phyloP scores from a whole-genome alignment of 164 flowering plant species.

The Liquidambar formosana region DNA sequence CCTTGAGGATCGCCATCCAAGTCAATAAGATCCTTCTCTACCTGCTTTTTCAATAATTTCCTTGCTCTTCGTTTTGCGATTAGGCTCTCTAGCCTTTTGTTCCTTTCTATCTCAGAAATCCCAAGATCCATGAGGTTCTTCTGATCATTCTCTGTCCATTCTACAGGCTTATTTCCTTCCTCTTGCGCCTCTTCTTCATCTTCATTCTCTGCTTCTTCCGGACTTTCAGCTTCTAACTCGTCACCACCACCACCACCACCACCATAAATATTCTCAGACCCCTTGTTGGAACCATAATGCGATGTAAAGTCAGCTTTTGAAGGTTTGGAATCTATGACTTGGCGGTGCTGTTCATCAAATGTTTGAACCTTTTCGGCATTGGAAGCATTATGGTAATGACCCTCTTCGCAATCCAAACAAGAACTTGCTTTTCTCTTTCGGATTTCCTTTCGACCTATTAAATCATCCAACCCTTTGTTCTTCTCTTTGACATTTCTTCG shows the following conservation, averaged over 20 bases:
- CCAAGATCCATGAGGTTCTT: constrained; percentile 67
- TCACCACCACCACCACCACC: not conserved
- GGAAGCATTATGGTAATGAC: not conserved
- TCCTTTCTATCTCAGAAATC: constrained; percentile 73
- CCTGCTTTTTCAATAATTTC: constrained; percentile 30
- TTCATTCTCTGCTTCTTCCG: constrained; percentile 27
- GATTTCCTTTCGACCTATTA: constrained; percentile 12
- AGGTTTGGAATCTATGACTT: not conserved
- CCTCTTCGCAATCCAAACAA: constrained; percentile 5
- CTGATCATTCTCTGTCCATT: constrained; percentile 54
- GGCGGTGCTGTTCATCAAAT: not conserved
- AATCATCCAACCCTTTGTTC: constrained; percentile 9
- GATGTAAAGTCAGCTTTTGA: not conserved
- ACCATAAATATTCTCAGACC: constrained; percentile 7
- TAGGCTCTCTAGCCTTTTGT: constrained; percentile 56
- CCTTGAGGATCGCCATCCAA: constrained; percentile 1
- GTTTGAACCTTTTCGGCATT: not conserved
- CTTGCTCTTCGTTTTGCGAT: constrained; percentile 52
- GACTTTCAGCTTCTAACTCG: constrained; percentile 19
- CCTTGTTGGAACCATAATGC: not conserved
- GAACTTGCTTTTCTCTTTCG: constrained; percentile 9
- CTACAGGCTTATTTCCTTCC: constrained; percentile 27
- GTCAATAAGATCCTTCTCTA: constrained; percentile 23
- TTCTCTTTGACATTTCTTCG: constrained; percentile 23
- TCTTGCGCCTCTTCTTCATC: constrained; percentile 29